phyloP scores from a whole-genome alignment of 768 basidiomycete genomes.

The Termitomyces sp. region DNA sequence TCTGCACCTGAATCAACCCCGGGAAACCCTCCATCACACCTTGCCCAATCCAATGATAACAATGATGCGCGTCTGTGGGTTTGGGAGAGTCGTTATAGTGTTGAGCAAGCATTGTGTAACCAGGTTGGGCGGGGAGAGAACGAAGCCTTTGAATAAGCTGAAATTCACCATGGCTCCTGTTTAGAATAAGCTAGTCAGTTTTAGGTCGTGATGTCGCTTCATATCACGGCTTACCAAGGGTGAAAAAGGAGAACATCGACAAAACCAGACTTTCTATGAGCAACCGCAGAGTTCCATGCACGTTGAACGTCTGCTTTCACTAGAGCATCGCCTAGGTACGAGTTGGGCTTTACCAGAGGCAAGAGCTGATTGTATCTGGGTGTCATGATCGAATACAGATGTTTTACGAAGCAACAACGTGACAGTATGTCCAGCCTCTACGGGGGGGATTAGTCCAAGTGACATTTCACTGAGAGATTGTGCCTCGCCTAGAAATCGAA shows the following conservation, averaged over 20 bases:
- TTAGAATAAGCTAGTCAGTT: background rate
- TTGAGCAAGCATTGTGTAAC: constrained; percentile 56
- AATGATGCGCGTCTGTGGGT: constrained; percentile 41
- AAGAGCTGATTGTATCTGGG: constrained; percentile 46
- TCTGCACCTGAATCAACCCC: no score
- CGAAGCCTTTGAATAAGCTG: constrained; percentile 40
- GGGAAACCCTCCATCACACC: no score
- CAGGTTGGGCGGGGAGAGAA: constrained; percentile 50
- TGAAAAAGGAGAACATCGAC: constrained; percentile 59
- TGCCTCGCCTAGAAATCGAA: constrained; percentile 42
- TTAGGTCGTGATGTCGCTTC: background rate
- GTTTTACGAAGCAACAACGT: constrained; percentile 62
- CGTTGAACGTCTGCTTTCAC: constrained; percentile 45
- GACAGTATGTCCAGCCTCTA: constrained; percentile 56
- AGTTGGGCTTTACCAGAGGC: constrained; percentile 47
- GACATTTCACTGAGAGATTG: background rate
- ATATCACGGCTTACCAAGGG: constrained; percentile 43
- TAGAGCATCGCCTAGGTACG: constrained; percentile 59
- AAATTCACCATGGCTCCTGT: constrained; percentile 49
- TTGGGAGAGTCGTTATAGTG: constrained; percentile 50
- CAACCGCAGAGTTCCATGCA: constrained; percentile 46
- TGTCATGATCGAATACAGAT: constrained; percentile 50
- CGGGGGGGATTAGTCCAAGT: background rate
- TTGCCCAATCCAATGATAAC: no score
- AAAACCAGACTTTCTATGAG: constrained; percentile 17